These are phyloP conservation scores for Heterococcus sp. DNA, from an alignment of 108 stramenopile genomes.

Conservation along the genomic window DNA sequence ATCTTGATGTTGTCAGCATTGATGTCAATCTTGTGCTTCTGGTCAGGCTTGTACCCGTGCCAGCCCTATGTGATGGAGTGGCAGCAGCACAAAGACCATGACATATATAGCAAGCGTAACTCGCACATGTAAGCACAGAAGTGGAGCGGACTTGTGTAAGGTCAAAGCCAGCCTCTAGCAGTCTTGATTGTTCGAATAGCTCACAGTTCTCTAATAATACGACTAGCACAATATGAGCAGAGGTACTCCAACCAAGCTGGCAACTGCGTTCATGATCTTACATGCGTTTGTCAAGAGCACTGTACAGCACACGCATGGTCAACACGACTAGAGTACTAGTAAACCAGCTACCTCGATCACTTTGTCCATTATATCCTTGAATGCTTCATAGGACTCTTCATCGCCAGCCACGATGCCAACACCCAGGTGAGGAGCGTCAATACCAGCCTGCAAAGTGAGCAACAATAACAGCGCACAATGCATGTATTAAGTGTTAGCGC, in stretches of 20 bases:
- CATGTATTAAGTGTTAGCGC: not conserved
- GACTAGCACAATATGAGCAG: too few species aligned
- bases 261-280: too few species aligned
- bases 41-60: constrained; percentile 42
- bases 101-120: too few species aligned
- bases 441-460: constrained; percentile 10
- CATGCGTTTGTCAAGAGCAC: not conserved
- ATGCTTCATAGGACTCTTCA: constrained; percentile 75
- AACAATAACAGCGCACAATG: not conserved
- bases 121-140: too few species aligned
- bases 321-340: constrained; percentile 62
- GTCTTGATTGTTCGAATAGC: too few species aligned
- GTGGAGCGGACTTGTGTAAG: too few species aligned
- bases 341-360: too few species aligned
- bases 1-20: constrained; percentile 48
- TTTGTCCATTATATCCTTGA: constrained; percentile 70
- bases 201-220: too few species aligned
- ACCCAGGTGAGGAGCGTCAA: constrained; percentile 74
- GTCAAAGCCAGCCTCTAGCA: too few species aligned
- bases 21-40: constrained; percentile 49
- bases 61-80: too few species aligned
- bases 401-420: constrained; percentile 77
- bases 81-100: too few species aligned
- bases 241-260: too few species aligned
- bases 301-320: not conserved